Percentiles rank a stretch among this genome's conserved stretches.
phyloP scores from a whole-genome alignment of 768 basidiomycete species.

The Zangia roseola region DNA sequence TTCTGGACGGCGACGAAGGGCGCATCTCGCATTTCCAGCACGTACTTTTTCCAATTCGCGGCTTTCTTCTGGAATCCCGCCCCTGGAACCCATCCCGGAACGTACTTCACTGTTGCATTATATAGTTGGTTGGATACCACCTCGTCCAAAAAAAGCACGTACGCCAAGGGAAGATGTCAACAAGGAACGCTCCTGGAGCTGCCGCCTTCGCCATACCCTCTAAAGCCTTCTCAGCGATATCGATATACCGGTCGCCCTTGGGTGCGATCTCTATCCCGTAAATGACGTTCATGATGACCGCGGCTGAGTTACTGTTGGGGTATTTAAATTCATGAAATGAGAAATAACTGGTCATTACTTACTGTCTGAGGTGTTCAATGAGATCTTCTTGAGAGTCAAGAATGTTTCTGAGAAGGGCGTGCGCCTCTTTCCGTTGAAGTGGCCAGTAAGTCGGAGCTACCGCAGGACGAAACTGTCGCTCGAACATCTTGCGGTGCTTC shows the following conservation, averaged over 20 bases:
- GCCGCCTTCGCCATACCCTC: conserved; percentile 50
- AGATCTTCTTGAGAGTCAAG: conserved; percentile 43
- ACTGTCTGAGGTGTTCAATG: conserved; percentile 51
- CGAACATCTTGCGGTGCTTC: conserved; percentile 51
- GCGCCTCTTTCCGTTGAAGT: conserved; percentile 44
- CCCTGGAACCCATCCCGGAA: conserved; percentile 53
- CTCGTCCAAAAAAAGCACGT: conserved; percentile 7
- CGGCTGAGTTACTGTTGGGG: conserved; percentile 44
- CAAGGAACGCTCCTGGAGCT: conserved; percentile 52
- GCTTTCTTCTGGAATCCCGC: conserved; percentile 52
- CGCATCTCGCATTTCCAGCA: conserved; percentile 47
- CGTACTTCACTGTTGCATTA: conserved; percentile 42
- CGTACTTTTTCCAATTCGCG: conserved; percentile 46
- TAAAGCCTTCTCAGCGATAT: conserved; percentile 50
- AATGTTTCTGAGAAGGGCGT: conserved; percentile 44
- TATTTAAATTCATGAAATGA: background rate
- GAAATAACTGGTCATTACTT: conserved; percentile 14
- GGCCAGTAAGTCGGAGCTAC: conserved; percentile 42
- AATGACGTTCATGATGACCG: conserved; percentile 51
- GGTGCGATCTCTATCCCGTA: conserved; percentile 49
- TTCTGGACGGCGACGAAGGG: conserved; percentile 41
- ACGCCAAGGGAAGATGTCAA: conserved; percentile 47
- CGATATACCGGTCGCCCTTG: conserved; percentile 46
- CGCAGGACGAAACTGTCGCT: conserved; percentile 48
- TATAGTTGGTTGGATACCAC: conserved; percentile 1